Base-by-base conservation (phyloP, 805 yeast species). In the Candida cerambycidarum region DNA sequence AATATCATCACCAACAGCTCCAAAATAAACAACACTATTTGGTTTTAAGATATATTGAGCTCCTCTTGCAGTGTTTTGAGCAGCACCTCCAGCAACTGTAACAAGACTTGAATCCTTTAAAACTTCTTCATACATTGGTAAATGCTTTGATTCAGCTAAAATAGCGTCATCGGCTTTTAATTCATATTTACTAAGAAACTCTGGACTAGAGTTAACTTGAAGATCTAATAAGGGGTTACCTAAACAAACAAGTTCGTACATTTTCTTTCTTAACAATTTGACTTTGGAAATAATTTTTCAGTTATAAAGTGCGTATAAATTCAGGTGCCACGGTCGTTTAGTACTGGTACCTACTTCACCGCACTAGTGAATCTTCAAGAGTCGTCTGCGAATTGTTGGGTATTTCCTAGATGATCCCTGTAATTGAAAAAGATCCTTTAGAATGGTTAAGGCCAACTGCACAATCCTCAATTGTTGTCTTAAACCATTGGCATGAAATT, bases 51-150 rank as follows among this genome's bases (percentile, higher is more conserved):
- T 67, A 71, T 88, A 92, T 62, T 92, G 97, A 39, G 98, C 98
- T 61, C 96, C 99, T 71, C 99, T 83, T 45, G 98, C 97, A 51
- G 98, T 81, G 76, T 93, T 93, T 74, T 93, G 99, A 47, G 97
- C 99, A 58, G 99, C 99, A 65, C 99, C 99, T 56, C 99, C 99
- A 48, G 99, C 99, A 54, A 92, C 80, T 48, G 82, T 68, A 57
- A 80, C 78, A 49, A 88, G 81, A 46, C 75, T 78, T 28, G 76
- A 71, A 62, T 70, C 71, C 28, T 73, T 65, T 42, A 89, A 69
- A 53, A 87, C 78, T 66, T 93, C 98, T 45, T 79, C 83, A 67
- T 75, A 93, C 62, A 93, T 86, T 42, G 92, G 86, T 80, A 82
- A 69, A 71, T 89, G 97, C 64, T 83, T 77, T 51, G 81, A 89